Evolutionary conservation across 1,284 basidiomycete species (phyloP).

Genomic region (Exobasidium cylindrosporum): DNA sequence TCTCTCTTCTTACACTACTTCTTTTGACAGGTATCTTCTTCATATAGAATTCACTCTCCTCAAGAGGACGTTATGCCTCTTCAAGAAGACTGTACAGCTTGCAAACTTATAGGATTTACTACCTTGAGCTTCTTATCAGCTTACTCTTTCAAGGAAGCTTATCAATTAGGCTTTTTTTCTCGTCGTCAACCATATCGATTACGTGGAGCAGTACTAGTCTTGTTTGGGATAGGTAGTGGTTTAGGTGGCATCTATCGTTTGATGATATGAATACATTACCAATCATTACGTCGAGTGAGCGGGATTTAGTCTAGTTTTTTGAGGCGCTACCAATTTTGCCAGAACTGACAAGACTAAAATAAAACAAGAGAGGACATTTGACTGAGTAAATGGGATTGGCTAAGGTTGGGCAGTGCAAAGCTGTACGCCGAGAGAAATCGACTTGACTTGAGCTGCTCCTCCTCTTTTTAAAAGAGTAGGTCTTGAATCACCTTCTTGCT

Average conservation of each 20-base stretch:
- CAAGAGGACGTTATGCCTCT: not conserved
- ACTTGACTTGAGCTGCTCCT: too few relatives aligned
- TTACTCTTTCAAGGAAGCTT: slow-evolving; percentile 44
- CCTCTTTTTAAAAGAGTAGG: too few relatives aligned
- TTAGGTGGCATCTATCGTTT: not conserved
- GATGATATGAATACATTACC: not conserved
- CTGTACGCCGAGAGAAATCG: too few relatives aligned
- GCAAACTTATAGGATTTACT: slow-evolving; percentile 45
- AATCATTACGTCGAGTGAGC: too few relatives aligned
- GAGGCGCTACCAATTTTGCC: too few relatives aligned
- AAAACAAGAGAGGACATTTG: too few relatives aligned
- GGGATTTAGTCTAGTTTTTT: too few relatives aligned
- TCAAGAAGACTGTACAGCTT: slow-evolving; percentile 35
- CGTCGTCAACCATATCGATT: slow-evolving; percentile 14
- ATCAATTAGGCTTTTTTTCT: slow-evolving; percentile 32
- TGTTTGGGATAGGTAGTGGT: not conserved
- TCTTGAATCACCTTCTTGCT: too few relatives aligned
- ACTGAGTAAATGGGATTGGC: too few relatives aligned
- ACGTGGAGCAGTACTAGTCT: not conserved
- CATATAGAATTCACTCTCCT: slow-evolving; percentile 24
- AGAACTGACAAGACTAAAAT: too few relatives aligned
- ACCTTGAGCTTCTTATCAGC: slow-evolving; percentile 38
- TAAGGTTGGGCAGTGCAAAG: too few relatives aligned
- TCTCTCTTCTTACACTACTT: slow-evolving; percentile 1
- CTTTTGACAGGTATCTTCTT: not conserved